Base-by-base conservation (phyloP, 345 rosid species). In the Adansonia digitata region DNA sequence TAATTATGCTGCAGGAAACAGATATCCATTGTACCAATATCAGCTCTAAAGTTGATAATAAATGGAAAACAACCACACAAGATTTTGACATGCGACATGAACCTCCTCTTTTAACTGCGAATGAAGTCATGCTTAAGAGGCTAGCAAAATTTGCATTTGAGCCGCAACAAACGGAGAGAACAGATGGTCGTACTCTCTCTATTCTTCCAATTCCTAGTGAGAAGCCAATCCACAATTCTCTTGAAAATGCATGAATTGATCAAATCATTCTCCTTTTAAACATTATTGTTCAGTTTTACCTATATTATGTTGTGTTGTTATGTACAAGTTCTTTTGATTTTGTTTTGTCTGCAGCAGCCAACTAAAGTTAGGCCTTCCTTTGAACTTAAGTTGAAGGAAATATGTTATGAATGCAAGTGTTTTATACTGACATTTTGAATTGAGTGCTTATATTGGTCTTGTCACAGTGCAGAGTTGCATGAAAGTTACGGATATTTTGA, bases 81-180 rank as follows among this genome's bases (percentile, higher is more conserved):
- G 71, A 72, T 53, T 29, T 15, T 3, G 51, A 71, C 39, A 10
- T 55, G 71, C 20, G 43, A 18, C 66, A 69, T 45, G 37, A 72
- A 34, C 59, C 82, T 37, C 67, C 77, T 49, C 20, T 48, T 35
- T 7, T 74, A 56, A 69, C 73, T 71, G 78, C 51, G 66, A 84
- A 85, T 62, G 81, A 81, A 65, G 66, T 79, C 59, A 24, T 68
- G 53, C 86, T 82, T 69, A 82, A 75, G 74, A 74, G 72, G 69
- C 77, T 83, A 22, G 84, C 86, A 69, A 79, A 72, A 83, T 83
- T 88, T 42, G 75, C 71, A 24, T 81, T 87, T 31, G 75, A 80
- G 72, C 62, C 20, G 51, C 84, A 77, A 69, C 70, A 71, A 57
- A 35, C 59, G 37, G 79, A 79, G 22, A 55, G 27, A 22, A 42